phyloP scores from a whole-genome alignment of 2,329 filamentous ascomycete genomes.

The Pseudodiploospora longispora region DNA sequence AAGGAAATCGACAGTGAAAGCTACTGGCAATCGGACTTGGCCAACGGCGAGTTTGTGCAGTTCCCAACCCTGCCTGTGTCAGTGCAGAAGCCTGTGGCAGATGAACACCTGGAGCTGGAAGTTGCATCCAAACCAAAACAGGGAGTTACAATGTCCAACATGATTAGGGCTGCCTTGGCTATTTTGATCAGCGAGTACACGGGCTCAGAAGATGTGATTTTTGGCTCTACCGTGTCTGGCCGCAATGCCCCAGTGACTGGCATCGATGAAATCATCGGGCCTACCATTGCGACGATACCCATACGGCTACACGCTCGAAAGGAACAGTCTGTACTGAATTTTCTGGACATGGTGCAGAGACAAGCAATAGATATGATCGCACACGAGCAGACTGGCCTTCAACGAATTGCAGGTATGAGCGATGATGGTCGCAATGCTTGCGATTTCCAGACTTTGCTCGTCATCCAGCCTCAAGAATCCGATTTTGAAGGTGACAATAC shows the following conservation, averaged over 20 bases:
- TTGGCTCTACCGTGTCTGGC: slow-evolving; percentile 2
- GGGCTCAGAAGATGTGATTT: slow-evolving; percentile 1
- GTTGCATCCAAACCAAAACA: neutral
- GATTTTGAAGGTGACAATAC: neutral
- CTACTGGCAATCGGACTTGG: neutral
- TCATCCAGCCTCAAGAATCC: neutral
- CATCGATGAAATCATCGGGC: slow-evolving; percentile 1
- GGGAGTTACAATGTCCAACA: neutral
- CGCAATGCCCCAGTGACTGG: slow-evolving; percentile 1
- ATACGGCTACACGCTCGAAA: neutral
- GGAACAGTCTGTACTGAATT: neutral
- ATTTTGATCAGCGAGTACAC: neutral
- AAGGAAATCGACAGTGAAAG: neutral
- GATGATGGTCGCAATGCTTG: neutral
- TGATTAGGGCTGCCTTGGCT: slow-evolving; percentile 2
- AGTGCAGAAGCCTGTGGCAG: neutral
- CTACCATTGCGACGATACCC: slow-evolving; percentile 4
- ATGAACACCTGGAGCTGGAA: neutral
- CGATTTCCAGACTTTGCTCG: slow-evolving; percentile 1
- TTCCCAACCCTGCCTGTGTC: neutral
- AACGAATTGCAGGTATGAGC: neutral
- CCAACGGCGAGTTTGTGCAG: neutral
- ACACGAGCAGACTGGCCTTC: slow-evolving; percentile 3
- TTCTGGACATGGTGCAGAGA: neutral
- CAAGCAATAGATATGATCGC: slow-evolving; percentile 2